Base-by-base conservation (phyloP, 768 basidiomycete species). In the Rubroboletus satanas region DNA sequence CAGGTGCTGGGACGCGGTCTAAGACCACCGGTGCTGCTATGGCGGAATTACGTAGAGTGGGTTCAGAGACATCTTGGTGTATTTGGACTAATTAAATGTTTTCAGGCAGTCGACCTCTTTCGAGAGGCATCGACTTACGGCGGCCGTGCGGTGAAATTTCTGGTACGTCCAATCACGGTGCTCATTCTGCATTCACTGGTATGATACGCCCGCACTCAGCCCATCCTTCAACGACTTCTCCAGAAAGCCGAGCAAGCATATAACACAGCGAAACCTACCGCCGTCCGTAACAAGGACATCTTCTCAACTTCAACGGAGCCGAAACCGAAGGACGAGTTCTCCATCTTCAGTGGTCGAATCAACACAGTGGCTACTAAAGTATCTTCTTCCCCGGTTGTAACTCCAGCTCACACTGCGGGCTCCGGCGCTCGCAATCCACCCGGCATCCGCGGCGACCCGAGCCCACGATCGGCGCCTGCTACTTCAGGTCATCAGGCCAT, bases 331-430 rank as follows among this genome's bases (percentile, higher is more conserved):
- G 88, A 90, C 64, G 87, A 89, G 62, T 70, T 90, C 23, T 80
- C 82, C 7, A 87, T 90, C 26, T 90, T 90, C 67, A 82, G 86
- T 46, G 88, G 88, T n/a, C 80, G 83, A 62, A 88, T 83, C 10
- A 81, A 86, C 56, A 86, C 81, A 0, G 73, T 89, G 23, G 72
- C 74, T 9, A 83, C 81, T 0, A 82, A 80, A 53, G 63, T 65
- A 1, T 53, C 73, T 6, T 48, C 74, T 17, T 60, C 65, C 7
- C 50, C 63, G 15, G 61, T 70, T 9, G 51, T 55, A 21, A 53
- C 66, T n/a, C 62, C 56, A 11, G 42, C 33, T 32, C 52, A 57
- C 43, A 35, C 17, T 12, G 5, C 55, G 9, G 46, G 49, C 21
- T 41, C 57, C 4, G 46, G 32, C 44, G 5, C 28, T 11, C 50